Evolutionary conservation across 2,329 filamentous ascomycete genomes (phyloP).

Genomic region (Leptographium wingfieldii): DNA sequence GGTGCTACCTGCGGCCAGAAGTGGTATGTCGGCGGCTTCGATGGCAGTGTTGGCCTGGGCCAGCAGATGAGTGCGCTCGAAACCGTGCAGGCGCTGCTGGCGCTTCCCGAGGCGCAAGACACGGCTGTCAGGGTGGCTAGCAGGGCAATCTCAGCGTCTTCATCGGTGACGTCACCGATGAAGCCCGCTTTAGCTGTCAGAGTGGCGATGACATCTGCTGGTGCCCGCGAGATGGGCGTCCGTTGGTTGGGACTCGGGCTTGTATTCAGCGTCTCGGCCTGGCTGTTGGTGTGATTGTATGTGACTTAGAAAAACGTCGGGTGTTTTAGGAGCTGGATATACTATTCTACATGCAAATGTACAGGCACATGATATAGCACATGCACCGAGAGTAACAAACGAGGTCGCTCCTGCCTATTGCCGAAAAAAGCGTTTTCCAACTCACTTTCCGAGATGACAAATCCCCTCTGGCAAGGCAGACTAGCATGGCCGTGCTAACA

Average conservation of each 20-base stretch:
- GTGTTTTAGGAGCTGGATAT: not conserved
- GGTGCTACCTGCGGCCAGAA: conserved; percentile 45
- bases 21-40: conserved; percentile 48
- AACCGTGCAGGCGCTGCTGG: conserved; percentile 45
- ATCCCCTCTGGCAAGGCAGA: no score
- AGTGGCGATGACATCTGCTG: not conserved
- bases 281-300: not conserved
- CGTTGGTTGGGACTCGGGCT: not conserved
- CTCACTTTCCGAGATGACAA: not conserved
- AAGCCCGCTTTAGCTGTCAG: not conserved
- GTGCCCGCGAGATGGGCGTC: not conserved
- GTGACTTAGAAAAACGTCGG: not conserved
- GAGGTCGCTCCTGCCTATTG: not conserved
- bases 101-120: conserved; percentile 8
- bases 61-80: conserved; percentile 55
- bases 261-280: not conserved
- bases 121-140: not conserved
- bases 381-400: no score
- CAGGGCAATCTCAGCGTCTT: conserved; percentile 2
- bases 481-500: not conserved
- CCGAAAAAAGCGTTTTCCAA: not conserved
- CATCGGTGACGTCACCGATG: not conserved
- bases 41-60: conserved; percentile 42
- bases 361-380: no score
- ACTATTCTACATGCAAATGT: not conserved